Evolutionary conservation across 2,329 filamentous ascomycete species (phyloP), one percentile per base, ranked within the genome.

Genomic region (Zymoseptoria tritici): DNA sequence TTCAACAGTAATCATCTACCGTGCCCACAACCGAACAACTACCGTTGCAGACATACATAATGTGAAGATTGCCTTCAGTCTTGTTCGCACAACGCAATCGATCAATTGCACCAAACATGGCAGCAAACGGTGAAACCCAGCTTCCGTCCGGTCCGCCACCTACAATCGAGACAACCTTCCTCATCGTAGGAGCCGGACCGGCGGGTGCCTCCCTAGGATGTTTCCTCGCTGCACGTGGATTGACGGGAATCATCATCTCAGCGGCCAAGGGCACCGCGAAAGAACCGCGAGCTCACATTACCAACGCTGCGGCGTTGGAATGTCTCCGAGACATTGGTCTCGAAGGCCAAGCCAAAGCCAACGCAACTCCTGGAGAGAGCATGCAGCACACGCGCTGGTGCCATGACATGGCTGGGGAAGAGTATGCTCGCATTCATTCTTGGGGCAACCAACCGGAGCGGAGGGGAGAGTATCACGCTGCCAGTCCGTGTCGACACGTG

Each of bases 201-300:
- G 71, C 71, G 52, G 71, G 71, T n/a, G 70, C 70, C 21, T 67
- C 69, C 2, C 60, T 73, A 16, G 71, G 69, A 21, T 70, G 65
- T 62, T 73, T 73, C 57, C 68, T 73, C 50, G 66, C 70, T 21
- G 66, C 66, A 21, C 62, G 73, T 62, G 67, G 67, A 1, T 68
- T 81, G 3, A 79, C 72, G 29, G 84, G 84, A 0, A 76, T 85
- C 52, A 78, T 85, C 62, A 75, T 86, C 55, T 77, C 78, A 6
- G 68, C 76, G 2, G 76, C 78, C 0, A 70, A 80, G 0, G 77
- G 78, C 2, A 83, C 79, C 0, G 81, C 83, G 1, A 73, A 81
- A 59, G 84, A 82, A 0, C 83, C 83, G 1, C 74, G 83, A 46
- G 83, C 83, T 1, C 83, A 86, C 66, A 83, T 85, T 57, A 84